These are phyloP conservation scores for Conticribra guillardii DNA, from an alignment of 108 stramenopile species.

Conservation along the genomic window DNA sequence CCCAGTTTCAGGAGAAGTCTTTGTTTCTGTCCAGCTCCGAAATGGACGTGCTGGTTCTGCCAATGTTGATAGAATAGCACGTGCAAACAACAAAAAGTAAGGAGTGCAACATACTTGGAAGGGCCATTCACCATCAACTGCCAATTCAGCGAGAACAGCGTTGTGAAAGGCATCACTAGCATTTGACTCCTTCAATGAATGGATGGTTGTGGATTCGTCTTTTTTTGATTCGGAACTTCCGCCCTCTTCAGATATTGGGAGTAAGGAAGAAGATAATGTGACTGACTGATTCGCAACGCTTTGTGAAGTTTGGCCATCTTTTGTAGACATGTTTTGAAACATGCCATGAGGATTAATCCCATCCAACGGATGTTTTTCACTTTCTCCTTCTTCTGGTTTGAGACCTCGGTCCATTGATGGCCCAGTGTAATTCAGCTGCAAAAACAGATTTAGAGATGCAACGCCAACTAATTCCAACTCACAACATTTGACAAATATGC, in stretches of 20 bases:
- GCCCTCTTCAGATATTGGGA: constrained; percentile 11
- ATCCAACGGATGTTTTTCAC: constrained; percentile 25
- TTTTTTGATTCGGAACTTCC: constrained; percentile 6
- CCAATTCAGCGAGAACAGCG: constrained; percentile 66
- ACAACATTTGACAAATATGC: constrained; percentile 33
- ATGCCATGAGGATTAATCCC: constrained; percentile 74
- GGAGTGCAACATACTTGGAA: constrained; percentile 68
- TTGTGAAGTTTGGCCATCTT: constrained; percentile 15
- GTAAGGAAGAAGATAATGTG: neutral
- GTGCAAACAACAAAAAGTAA: constrained; percentile 73
- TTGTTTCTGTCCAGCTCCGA: constrained; percentile 39
- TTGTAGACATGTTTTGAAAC: constrained; percentile 43
- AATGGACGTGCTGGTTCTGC: constrained; percentile 50
- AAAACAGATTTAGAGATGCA: constrained; percentile 83
- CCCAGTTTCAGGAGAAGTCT: no score
- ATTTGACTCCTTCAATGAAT: constrained; percentile 19
- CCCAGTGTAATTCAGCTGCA: constrained; percentile 88
- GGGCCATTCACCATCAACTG: constrained; percentile 78
- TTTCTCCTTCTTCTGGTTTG: constrained; percentile 29
- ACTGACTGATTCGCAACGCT: neutral
- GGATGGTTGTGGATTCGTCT: constrained; percentile 12
- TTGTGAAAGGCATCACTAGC: constrained; percentile 64
- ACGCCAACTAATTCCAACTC: constrained; percentile 70
- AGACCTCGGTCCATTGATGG: constrained; percentile 59
- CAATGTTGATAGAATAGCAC: constrained; percentile 65